phyloP scores from a whole-genome alignment of 139 green algal species.

The Eudorina sp. region DNA sequence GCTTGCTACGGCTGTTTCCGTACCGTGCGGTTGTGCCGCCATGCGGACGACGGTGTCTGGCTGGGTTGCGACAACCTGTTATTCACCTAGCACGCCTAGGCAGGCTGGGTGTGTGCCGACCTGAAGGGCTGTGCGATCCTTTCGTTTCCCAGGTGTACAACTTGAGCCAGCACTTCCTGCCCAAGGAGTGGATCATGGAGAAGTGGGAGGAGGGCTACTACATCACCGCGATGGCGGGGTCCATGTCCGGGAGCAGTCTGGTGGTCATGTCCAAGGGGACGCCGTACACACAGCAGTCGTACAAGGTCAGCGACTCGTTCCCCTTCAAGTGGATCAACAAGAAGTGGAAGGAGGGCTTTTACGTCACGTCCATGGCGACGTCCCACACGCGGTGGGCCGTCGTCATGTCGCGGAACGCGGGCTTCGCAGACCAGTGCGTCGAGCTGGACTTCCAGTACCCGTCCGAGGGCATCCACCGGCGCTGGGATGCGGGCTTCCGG shows the following conservation, averaged over 20 bases:
- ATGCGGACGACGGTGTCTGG: too few species aligned
- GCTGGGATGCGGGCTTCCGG: constrained; percentile 80
- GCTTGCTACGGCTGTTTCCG: too few species aligned
- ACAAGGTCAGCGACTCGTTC: constrained; percentile 99
- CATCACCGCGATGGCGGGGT: constrained; percentile 98
- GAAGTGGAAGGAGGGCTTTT: constrained; percentile 99
- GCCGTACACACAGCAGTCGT: constrained; percentile 98
- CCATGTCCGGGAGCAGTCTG: constrained; percentile 78
- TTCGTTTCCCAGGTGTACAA: constrained; percentile 78
- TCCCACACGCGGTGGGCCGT: constrained; percentile 95
- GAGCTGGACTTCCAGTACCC: constrained; percentile 99
- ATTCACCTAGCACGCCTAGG: too few species aligned
- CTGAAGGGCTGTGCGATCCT: background rate
- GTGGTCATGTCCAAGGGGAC: constrained; percentile 98
- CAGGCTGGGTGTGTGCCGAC: background rate
- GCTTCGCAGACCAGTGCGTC: constrained; percentile 97
- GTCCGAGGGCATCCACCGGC: constrained; percentile 81
- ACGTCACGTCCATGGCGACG: constrained; percentile 98
- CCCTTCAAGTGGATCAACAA: constrained; percentile 99
- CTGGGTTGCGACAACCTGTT: too few species aligned
- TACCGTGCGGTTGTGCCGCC: too few species aligned
- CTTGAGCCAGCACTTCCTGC: constrained; percentile 92
- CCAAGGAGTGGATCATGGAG: constrained; percentile 99
- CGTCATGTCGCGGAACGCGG: constrained; percentile 99
- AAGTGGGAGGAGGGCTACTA: constrained; percentile 99